These are phyloP conservation scores for Glutinoglossum americanum DNA, from an alignment of 495 filamentous ascomycete species.

Conservation along the genomic window DNA sequence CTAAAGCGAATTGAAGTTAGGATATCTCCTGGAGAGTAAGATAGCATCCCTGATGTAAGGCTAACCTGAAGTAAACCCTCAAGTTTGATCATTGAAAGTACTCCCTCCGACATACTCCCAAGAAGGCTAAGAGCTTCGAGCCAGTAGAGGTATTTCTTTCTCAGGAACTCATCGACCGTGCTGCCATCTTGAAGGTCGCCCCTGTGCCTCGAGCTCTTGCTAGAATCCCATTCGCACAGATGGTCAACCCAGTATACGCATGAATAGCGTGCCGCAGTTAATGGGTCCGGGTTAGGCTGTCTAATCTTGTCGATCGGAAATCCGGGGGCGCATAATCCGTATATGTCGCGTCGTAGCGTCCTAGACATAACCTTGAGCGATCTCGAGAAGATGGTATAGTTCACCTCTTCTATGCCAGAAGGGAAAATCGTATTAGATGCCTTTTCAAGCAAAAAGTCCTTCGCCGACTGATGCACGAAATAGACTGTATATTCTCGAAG, in stretches of 20 bases:
- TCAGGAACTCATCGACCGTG: conserved; percentile 10
- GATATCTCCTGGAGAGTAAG: too few relatives aligned
- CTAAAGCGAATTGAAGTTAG: not conserved
- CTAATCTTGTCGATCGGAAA: conserved; percentile 8
- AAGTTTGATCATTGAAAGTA: conserved; percentile 4
- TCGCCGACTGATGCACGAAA: not conserved
- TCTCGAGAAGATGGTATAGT: not conserved
- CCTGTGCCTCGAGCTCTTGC: not conserved
- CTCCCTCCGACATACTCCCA: conserved; percentile 11
- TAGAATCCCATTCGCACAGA: conserved; percentile 2
- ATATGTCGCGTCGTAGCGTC: not conserved
- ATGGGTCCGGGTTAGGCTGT: conserved; percentile 12
- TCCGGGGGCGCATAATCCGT: not conserved
- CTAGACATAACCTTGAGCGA: not conserved
- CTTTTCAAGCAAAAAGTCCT: not conserved
- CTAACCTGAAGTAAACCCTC: not conserved
- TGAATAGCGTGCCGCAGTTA: conserved; percentile 15
- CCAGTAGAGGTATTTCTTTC: conserved; percentile 17
- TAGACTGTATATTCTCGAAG: not conserved
- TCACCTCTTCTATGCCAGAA: not conserved
- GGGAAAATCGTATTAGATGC: not conserved
- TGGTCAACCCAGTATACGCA: conserved; percentile 21
- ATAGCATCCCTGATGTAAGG: not conserved
- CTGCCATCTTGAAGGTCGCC: conserved; percentile 5
- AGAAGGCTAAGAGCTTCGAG: conserved; percentile 18